These are phyloP conservation scores for Blastocystis sp. DNA, from an alignment of 352 stramenopile species.

Conservation along the genomic window DNA sequence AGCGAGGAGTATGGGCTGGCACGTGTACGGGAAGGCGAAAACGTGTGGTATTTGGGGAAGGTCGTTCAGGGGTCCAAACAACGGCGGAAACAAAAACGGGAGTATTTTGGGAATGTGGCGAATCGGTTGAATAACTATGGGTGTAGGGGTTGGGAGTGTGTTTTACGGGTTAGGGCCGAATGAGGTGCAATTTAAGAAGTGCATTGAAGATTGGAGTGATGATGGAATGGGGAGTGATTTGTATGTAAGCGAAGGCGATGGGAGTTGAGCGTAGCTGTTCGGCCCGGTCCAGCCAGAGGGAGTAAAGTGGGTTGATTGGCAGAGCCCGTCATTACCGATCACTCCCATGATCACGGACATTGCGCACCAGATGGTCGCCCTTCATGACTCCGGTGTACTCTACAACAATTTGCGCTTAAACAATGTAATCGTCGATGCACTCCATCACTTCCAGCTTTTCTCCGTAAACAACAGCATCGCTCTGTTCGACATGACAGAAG, in stretches of 20 bases:
- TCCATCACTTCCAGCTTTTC: background rate
- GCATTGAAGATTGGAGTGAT: background rate
- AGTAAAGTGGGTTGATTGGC: no score
- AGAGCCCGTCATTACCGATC: background rate
- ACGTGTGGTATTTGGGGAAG: background rate
- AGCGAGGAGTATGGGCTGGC: background rate
- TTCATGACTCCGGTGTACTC: slow-evolving; percentile 12
- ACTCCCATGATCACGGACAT: background rate
- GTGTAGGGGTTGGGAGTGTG: background rate
- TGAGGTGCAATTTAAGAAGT: background rate
- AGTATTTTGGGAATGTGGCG: slow-evolving; percentile 32
- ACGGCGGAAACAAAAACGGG: slow-evolving; percentile 22
- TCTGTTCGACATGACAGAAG: slow-evolving; percentile 42
- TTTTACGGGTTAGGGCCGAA: slow-evolving; percentile 20
- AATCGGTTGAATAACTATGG: slow-evolving; percentile 9
- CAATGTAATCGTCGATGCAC: background rate
- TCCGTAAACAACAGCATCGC: background rate
- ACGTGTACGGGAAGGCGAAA: background rate
- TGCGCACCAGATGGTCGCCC: background rate
- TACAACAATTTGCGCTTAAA: slow-evolving; percentile 27
- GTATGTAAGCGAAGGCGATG: background rate
- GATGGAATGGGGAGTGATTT: background rate
- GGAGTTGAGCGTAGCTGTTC: background rate
- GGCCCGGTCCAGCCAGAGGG: slow-evolving; percentile 7
- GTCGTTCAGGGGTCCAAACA: background rate